These are phyloP conservation scores for Tilletia horrida DNA, from an alignment of 1,284 basidiomycete genomes.

Conservation along the genomic window DNA sequence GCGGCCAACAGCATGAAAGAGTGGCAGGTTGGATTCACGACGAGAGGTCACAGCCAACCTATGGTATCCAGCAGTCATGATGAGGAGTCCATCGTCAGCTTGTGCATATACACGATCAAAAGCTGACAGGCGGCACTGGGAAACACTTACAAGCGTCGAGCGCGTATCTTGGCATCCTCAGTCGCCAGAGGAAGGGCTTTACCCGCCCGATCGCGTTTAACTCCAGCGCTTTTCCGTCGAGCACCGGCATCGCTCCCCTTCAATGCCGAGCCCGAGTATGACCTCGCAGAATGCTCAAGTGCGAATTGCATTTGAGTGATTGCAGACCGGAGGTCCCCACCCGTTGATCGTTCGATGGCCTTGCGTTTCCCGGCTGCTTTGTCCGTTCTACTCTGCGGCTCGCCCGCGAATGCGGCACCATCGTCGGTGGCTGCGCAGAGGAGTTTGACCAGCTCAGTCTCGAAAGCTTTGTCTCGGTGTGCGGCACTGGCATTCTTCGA, in stretches of 20 bases:
- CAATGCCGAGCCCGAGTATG: neutral
- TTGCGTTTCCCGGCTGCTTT: neutral
- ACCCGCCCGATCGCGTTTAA: neutral
- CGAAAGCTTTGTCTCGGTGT: constrained; percentile 7
- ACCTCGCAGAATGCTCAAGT: neutral
- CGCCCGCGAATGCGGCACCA: neutral
- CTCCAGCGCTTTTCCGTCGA: constrained; percentile 58
- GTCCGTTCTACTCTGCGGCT: neutral
- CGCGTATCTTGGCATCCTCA: constrained; percentile 59
- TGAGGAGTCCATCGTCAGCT: too few species aligned
- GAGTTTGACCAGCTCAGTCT: neutral
- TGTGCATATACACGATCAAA: too few species aligned
- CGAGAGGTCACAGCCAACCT: constrained; percentile 61
- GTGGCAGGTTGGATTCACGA: constrained; percentile 76
- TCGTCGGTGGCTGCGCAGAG: neutral
- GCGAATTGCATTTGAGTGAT: constrained; percentile 14
- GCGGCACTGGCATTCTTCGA: neutral
- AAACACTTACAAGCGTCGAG: neutral
- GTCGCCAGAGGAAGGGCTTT: constrained; percentile 58
- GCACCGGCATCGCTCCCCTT: constrained; percentile 10
- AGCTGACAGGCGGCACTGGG: neutral
- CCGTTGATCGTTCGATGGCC: neutral
- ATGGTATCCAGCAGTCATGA: neutral
- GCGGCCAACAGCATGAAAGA: constrained; percentile 92
- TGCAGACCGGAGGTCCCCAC: constrained; percentile 6